Evolutionary conservation across 306 rosid genomes (phyloP).

Genomic region (Phaseolus lunatus): DNA sequence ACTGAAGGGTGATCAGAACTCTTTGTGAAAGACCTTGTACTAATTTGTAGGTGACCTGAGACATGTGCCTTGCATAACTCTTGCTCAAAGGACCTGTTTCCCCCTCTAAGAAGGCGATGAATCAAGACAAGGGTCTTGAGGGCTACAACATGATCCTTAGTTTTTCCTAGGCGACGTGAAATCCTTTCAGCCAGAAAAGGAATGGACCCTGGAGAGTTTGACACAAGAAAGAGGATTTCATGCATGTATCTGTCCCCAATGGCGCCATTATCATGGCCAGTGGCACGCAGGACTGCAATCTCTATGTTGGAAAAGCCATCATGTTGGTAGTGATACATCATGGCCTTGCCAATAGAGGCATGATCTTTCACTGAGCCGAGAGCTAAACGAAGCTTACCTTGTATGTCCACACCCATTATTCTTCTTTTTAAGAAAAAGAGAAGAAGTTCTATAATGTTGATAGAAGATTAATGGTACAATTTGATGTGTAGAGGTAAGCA

Average conservation of each 20-base stretch:
- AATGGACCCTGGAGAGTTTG: constrained; percentile 60
- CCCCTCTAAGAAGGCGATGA: constrained; percentile 69
- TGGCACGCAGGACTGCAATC: constrained; percentile 64
- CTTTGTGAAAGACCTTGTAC: constrained; percentile 45
- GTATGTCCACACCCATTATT: constrained; percentile 60
- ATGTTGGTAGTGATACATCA: constrained; percentile 55
- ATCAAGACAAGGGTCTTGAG: constrained; percentile 66
- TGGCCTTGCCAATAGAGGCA: constrained; percentile 69
- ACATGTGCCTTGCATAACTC: constrained; percentile 57
- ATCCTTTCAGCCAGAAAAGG: constrained; percentile 64
- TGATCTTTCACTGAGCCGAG: constrained; percentile 66
- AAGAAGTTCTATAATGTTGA: constrained; percentile 30
- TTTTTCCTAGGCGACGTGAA: constrained; percentile 60
- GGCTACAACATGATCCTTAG: constrained; percentile 60
- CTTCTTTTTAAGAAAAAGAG: not conserved
- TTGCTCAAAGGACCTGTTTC: constrained; percentile 63
- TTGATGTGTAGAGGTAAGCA: constrained; percentile 47
- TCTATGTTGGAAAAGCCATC: constrained; percentile 65
- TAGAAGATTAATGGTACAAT: constrained; percentile 36
- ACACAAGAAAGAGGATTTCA: constrained; percentile 70
- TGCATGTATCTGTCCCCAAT: constrained; percentile 70
- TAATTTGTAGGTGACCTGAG: constrained; percentile 61
- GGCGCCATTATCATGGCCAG: constrained; percentile 58
- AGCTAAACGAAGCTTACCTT: constrained; percentile 55
- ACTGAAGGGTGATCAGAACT: constrained; percentile 46